Base-by-base conservation (phyloP, 768 basidiomycete genomes). In the Basidioascus undulatus region DNA sequence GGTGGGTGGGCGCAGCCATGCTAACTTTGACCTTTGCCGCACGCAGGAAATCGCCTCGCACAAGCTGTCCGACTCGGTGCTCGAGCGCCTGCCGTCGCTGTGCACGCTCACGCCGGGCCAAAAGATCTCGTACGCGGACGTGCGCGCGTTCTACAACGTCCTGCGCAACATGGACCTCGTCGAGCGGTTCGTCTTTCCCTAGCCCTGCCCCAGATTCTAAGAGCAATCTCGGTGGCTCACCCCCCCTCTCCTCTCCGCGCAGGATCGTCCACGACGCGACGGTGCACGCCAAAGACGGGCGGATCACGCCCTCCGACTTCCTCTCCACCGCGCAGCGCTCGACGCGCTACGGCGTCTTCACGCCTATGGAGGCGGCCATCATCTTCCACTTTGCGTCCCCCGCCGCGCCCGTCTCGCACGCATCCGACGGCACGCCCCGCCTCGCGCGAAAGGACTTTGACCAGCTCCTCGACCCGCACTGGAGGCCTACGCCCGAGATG, bases 321-420 rank as follows among this genome's bases (percentile, higher is more conserved):
- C 66, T 89, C 43, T 77, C 94, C 56, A 65, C 92, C 56, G 71
- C 84, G 12, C 74, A 79, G 21, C 69, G 74, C 27, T 76, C 65
- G 49, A 82, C 87, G 49, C 77, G 89, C 28, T 94, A 96, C 58
- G 78, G 82, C 30, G 68, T 89, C 39, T 94, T 94, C 59, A 87
- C 84, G 1, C 89, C 89, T 4, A 89, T 94, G 81, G 89, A 96
- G 58, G 83, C 79, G n/a, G 71, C 77, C 40, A 92, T 96, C 53
- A 74, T 98, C 52, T 98, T 94, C 63, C 89, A 98, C 58, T 96
- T 94, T 61, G 86, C 86, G 28, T 30, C 28, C 28, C 9, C 10
- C 28, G 28, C 15, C 28, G 28, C 9, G 10, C 28, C 28, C 28
- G 9, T 15, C 28, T 30, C 28, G 28, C 28, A 30, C 10, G 28